A percentile compares a stretch with the other conserved stretches of the same genome.
Conservation (phyloP, 257 asterid genomes). For the Penstemon eatonii region DNA sequence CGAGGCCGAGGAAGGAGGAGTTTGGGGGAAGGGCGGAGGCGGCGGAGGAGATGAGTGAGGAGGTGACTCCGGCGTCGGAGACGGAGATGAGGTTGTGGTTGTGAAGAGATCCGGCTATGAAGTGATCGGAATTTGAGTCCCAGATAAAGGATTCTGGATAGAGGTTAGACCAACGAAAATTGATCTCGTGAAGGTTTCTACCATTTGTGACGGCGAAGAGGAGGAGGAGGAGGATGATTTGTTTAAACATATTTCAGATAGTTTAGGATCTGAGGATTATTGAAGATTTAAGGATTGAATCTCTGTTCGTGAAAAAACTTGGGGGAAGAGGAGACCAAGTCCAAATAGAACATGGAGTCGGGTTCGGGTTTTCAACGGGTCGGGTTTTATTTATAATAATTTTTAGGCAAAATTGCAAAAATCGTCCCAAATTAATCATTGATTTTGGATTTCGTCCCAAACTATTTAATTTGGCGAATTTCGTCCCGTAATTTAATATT, state of each 20-base stretch:
- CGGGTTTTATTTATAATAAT: too few relatives aligned
- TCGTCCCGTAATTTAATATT: too few relatives aligned
- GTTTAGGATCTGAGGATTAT: too few relatives aligned
- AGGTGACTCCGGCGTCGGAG: conserved; percentile 75
- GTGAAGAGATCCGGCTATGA: conserved; percentile 66
- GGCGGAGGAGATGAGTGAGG: conserved; percentile 42
- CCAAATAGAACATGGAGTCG: too few relatives aligned
- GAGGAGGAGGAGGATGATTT: conserved; percentile 29
- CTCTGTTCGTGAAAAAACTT: too few relatives aligned
- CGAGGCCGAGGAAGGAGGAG: conserved; percentile 56
- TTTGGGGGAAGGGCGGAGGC: conserved; percentile 51
- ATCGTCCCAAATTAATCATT: too few relatives aligned
- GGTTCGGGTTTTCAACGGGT: too few relatives aligned
- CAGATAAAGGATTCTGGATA: conserved; percentile 70
- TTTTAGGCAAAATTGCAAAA: too few relatives aligned
- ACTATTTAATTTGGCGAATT: too few relatives aligned
- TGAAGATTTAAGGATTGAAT: neutral
- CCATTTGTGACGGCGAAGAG: conserved; percentile 28
- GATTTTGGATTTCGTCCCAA: too few relatives aligned
- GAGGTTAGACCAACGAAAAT: conserved; percentile 58
- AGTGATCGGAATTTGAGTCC: conserved; percentile 78
- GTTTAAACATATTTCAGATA: conserved; percentile 25
- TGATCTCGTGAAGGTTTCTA: conserved; percentile 58
- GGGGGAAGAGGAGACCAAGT: too few relatives aligned
- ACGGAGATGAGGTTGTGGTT: conserved; percentile 53